Evolutionary conservation across 176 grass and related monocot genomes (phyloP).

Genomic region (Eremochloa ophiuroides): DNA sequence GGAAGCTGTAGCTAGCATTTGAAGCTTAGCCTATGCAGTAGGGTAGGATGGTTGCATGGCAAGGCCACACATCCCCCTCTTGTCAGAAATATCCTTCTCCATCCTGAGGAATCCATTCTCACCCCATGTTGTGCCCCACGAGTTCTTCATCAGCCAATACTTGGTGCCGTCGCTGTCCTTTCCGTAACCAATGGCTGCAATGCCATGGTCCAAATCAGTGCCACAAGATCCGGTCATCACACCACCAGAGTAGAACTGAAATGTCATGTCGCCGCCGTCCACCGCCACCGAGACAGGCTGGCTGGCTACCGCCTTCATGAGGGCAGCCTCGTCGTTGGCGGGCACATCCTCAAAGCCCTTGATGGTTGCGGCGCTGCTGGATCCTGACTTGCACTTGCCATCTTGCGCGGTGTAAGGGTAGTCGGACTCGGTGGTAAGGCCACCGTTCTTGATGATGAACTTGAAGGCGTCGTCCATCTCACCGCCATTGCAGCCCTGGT

Average conservation of each 20-base stretch:
- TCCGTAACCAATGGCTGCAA: conserved; percentile 38
- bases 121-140: background rate
- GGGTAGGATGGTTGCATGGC: conserved; percentile 9
- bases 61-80: conserved; percentile 2
- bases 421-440: background rate
- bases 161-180: conserved; percentile 12
- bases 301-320: conserved; percentile 41
- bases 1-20: background rate
- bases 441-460: conserved; percentile 24
- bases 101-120: background rate
- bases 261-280: conserved; percentile 28
- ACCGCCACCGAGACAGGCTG: conserved; percentile 39
- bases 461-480: conserved; percentile 44
- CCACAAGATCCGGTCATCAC: conserved; percentile 30
- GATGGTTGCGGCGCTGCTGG: conserved; percentile 2
- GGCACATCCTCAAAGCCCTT: conserved; percentile 37
- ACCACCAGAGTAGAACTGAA: conserved; percentile 42
- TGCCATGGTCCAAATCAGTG: conserved; percentile 26
- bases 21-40: background rate
- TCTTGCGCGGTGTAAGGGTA: conserved; percentile 36
- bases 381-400: conserved; percentile 19
- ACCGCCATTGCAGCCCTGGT: conserved; percentile 46
- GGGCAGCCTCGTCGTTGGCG: conserved; percentile 20
- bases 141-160: conserved; percentile 26
- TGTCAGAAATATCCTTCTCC: conserved; percentile 3